A percentile compares a stretch with the other conserved stretches of the same genome.
Evolutionary conservation across 208 protist genomes (phyloP).

Genomic region (Leishmania mexicana): DNA sequence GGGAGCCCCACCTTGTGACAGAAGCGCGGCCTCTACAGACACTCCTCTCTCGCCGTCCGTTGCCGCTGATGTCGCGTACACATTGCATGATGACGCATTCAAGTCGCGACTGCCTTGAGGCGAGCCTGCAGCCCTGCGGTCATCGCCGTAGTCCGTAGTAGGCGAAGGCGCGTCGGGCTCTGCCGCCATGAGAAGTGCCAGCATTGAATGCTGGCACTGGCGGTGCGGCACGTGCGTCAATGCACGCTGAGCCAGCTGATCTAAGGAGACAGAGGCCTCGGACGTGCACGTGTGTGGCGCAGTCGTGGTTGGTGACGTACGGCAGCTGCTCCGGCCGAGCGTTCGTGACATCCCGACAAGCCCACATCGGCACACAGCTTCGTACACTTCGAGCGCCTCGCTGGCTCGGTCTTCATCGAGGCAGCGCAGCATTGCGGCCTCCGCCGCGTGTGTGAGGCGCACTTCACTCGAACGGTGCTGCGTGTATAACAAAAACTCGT

Average conservation of each 20-base stretch:
- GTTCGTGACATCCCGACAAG: slow-evolving; percentile 15
- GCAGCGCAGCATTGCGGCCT: slow-evolving; percentile 56
- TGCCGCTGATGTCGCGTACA: neutral
- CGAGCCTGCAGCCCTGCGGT: too few species aligned
- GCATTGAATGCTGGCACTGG: slow-evolving; percentile 10
- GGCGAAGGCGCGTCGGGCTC: slow-evolving; percentile 10
- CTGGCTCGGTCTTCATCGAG: slow-evolving; percentile 38
- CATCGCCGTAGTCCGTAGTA: neutral
- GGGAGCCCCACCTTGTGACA: neutral
- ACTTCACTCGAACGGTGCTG: neutral
- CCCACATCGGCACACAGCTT: slow-evolving; percentile 42
- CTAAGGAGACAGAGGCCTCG: slow-evolving; percentile 2
- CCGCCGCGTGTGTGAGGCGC: slow-evolving; percentile 24
- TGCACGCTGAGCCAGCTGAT: slow-evolving; percentile 26
- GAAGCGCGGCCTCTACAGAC: neutral
- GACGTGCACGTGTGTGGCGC: neutral
- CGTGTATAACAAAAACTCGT: slow-evolving; percentile 15
- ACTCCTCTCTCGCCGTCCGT: neutral
- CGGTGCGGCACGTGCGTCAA: slow-evolving; percentile 22
- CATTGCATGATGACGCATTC: neutral
- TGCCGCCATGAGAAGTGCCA: slow-evolving; percentile 31
- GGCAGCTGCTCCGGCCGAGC: neutral
- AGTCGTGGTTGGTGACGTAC: neutral
- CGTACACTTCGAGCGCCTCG: slow-evolving; percentile 67
- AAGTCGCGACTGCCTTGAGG: neutral